Evolutionary conservation across 1,284 basidiomycete genomes (phyloP).

Genomic region (Wallemia mellicola): DNA sequence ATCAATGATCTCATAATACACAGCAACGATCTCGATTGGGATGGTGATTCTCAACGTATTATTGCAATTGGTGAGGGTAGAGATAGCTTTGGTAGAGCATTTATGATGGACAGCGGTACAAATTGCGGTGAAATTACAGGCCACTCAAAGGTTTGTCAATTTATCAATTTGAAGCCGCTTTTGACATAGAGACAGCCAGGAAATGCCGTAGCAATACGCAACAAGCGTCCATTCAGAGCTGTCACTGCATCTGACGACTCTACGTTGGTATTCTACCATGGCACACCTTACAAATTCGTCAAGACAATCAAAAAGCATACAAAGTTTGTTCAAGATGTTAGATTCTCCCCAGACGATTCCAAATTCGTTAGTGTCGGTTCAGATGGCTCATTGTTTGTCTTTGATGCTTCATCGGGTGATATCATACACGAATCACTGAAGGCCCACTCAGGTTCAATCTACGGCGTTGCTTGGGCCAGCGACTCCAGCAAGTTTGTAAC

Average conservation of each 20-base stretch:
- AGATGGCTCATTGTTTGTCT: constrained; percentile 63
- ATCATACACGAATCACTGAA: constrained; percentile 34
- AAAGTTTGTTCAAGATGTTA: constrained; percentile 78
- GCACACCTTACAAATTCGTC: constrained; percentile 63
- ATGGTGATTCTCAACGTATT: constrained; percentile 81
- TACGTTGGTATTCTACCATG: constrained; percentile 49
- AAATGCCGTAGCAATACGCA: constrained; percentile 69
- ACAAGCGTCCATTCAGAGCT: constrained; percentile 69
- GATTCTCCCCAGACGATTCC: constrained; percentile 48
- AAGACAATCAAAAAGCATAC: constrained; percentile 74
- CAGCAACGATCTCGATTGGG: constrained; percentile 83
- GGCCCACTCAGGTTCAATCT: constrained; percentile 17
- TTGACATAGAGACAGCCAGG: too few species aligned
- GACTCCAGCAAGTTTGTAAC: constrained; percentile 26
- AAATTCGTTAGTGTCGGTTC: constrained; percentile 71
- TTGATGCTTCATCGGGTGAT: constrained; percentile 73
- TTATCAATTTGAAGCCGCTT: too few species aligned
- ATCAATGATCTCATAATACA: too few species aligned
- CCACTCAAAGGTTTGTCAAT: too few species aligned
- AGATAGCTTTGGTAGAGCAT: constrained; percentile 64
- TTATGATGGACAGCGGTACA: constrained; percentile 60
- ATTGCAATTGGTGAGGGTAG: constrained; percentile 86
- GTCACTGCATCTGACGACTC: constrained; percentile 61
- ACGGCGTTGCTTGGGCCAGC: constrained; percentile 12
- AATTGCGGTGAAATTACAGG: constrained; percentile 80